A percentile compares a stretch with the other conserved stretches of the same genome.
Conservation (phyloP, 2,329 filamentous ascomycete species). For the Albifimbria verrucaria region DNA sequence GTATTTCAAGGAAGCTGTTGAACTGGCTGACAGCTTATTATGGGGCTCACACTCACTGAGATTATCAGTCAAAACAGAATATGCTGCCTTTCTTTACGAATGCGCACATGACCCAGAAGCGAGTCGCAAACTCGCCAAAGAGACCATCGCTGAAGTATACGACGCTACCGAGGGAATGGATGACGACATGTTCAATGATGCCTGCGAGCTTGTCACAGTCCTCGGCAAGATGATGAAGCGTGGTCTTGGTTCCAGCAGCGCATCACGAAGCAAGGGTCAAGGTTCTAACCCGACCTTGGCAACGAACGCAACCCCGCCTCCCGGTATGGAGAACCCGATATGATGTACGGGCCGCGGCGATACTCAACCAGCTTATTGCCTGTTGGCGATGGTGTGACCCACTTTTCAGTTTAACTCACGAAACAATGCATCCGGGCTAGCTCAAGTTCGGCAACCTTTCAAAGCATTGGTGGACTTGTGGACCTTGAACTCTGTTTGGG, state of each 20-base stretch:
- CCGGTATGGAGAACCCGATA: conserved; percentile 43
- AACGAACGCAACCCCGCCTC: conserved; percentile 20
- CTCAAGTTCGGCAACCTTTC: too few relatives aligned
- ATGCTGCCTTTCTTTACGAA: conserved; percentile 89
- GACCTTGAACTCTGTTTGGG: too few relatives aligned
- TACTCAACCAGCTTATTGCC: not conserved
- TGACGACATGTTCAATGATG: conserved; percentile 91
- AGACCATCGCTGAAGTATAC: conserved; percentile 87
- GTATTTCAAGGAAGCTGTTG: conserved; percentile 75
- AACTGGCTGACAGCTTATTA: conserved; percentile 70
- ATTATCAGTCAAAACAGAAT: conserved; percentile 87
- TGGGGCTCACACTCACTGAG: conserved; percentile 88
- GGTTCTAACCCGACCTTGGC: conserved; percentile 22
- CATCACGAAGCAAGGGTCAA: conserved; percentile 27
- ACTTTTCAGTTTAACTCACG: not conserved
- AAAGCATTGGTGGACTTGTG: too few relatives aligned
- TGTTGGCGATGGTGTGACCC: not conserved
- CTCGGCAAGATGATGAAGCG: conserved; percentile 87
- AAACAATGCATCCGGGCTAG: not conserved
- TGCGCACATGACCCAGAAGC: conserved; percentile 79
- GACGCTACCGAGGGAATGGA: conserved; percentile 89
- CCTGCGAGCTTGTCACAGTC: conserved; percentile 81
- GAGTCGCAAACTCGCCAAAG: conserved; percentile 73
- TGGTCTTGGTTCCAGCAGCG: conserved; percentile 45
- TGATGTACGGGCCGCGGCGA: conserved; percentile 16